Conservation (phyloP, 805 yeast species). For the Pichia kluyveri region DNA sequence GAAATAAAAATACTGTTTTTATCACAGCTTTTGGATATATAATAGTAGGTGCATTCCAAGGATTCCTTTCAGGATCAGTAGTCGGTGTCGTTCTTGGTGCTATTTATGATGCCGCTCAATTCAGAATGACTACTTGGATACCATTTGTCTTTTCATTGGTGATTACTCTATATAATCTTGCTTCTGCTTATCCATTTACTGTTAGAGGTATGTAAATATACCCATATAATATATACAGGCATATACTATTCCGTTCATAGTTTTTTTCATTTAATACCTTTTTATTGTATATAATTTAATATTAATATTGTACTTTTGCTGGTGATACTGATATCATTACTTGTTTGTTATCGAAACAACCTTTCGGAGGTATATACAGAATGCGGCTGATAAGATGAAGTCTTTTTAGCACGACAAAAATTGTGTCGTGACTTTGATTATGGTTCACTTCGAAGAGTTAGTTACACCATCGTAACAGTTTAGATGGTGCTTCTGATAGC, state of each 20-base stretch:
- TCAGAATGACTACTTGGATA: conserved; percentile 92
- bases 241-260: neutral
- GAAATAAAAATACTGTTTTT: conserved; percentile 21
- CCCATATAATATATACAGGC: neutral
- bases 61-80: conserved; percentile 62
- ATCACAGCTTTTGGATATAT: conserved; percentile 40
- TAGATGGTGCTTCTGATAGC: too few species aligned
- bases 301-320: too few species aligned
- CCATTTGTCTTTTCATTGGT: conserved; percentile 77
- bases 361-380: too few species aligned
- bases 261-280: neutral
- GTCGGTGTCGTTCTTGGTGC: conserved; percentile 69
- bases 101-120: conserved; percentile 68
- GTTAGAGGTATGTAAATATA: conserved; percentile 19
- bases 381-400: too few species aligned
- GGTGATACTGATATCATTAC: too few species aligned
- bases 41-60: conserved; percentile 52
- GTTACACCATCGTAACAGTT: too few species aligned
- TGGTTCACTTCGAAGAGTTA: too few species aligned
- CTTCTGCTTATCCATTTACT: conserved; percentile 56
- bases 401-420: too few species aligned
- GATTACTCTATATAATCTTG: conserved; percentile 56
- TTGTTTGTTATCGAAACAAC: too few species aligned
- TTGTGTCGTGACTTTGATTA: too few species aligned
- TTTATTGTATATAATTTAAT: neutral